phyloP scores from a whole-genome alignment of 805 yeast genomes.

The Cyberlindnera amylophila region DNA sequence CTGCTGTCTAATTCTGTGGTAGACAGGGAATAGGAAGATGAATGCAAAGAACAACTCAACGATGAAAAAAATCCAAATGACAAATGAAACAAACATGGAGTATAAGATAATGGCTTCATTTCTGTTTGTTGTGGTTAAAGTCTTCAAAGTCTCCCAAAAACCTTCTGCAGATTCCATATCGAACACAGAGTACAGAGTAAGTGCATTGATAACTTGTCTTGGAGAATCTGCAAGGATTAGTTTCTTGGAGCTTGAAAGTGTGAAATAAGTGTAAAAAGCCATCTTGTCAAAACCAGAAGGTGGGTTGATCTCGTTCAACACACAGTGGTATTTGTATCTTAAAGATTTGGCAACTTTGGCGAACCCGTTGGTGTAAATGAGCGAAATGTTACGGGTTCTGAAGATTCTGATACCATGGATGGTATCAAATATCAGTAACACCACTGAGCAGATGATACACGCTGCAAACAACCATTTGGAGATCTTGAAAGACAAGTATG shows the following conservation, averaged over 20 bases:
- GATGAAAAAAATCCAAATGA: conserved; percentile 70
- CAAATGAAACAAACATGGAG: conserved; percentile 70
- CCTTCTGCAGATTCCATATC: conserved; percentile 31
- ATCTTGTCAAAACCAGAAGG: conserved; percentile 60
- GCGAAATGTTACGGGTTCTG: conserved; percentile 59
- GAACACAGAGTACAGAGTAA: conserved; percentile 58
- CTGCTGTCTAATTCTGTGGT: conserved; percentile 38
- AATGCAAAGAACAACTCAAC: conserved; percentile 52
- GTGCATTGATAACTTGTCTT: conserved; percentile 78
- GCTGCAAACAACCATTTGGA: conserved; percentile 73
- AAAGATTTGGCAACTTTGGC: conserved; percentile 58
- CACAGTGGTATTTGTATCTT: conserved; percentile 64
- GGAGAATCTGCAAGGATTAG: conserved; percentile 80
- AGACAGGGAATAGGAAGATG: conserved; percentile 47
- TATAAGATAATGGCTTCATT: conserved; percentile 69
- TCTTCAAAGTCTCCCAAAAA: conserved; percentile 40
- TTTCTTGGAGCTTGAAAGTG: conserved; percentile 57
- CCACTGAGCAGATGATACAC: conserved; percentile 71
- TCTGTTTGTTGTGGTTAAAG: conserved; percentile 57
- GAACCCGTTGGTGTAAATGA: conserved; percentile 63
- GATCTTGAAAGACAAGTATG: conserved; percentile 46
- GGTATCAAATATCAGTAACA: conserved; percentile 53
- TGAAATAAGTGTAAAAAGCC: conserved; percentile 60
- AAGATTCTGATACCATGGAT: conserved; percentile 55
- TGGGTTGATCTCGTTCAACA: conserved; percentile 68